Base-by-base conservation (phyloP, 2,329 filamentous ascomycete species). In the Trichoderma sp. region DNA sequence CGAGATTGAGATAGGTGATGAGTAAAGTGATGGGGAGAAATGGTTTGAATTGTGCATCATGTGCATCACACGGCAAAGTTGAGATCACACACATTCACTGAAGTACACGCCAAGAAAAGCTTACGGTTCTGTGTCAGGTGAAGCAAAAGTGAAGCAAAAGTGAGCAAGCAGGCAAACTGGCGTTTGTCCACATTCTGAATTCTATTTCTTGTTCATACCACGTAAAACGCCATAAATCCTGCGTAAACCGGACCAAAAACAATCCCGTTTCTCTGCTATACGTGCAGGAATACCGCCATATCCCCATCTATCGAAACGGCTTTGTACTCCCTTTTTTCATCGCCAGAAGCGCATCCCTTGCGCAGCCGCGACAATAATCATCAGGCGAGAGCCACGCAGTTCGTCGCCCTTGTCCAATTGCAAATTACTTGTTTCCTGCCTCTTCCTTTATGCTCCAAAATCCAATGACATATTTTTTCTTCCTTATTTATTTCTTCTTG, bases 401-500 rank as follows among this genome's bases (percentile, higher is more conserved):
- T 38, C 24, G 29, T 38, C 60, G 71, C 38, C 31, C 35, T 63
- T n/a, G 29, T 14, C 60, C 45, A 27, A 64, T 29, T 8, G 27
- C 38, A 65, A 4, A 64, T 56, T 64, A 53, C 21, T 74, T 71
- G 60, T 53, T 24, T 60, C 29, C n/a, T 65, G 53, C 56, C 18
- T 45, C 12, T 29, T 45, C 29, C 56, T 59, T 64, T 5, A 35
- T 63, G n/a, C 16, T 29, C 16, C 11, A 35, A 35, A 62, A n/a
- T 16, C 38, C 65, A 60, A 74, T 72, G 29, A 33, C 66, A 33
- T 18, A 38, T 4, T 64, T 71, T 12, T 59, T 21, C 14, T 60
- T 71, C 7, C 24, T 29, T 16, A 21, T 29, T 76, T 76, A 86
- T 82, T 86, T 85, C 88, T 93, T 94, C 89, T 94, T 95, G 78